phyloP scores from a whole-genome alignment of 108 stramenopile genomes.

The Poteriospumella lacustris region DNA sequence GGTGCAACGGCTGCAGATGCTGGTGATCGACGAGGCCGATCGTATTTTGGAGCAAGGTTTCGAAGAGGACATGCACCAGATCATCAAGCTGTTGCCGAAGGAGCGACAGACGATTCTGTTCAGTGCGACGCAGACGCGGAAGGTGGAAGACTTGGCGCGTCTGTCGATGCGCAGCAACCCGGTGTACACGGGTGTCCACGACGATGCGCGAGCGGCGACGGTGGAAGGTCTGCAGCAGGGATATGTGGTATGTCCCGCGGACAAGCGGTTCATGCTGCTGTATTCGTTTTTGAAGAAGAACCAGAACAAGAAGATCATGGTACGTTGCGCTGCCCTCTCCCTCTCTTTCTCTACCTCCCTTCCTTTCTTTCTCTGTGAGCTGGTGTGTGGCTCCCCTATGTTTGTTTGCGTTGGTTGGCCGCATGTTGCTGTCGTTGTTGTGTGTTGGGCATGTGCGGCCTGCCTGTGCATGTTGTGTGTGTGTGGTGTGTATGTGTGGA shows the following conservation, averaged over 20 bases:
- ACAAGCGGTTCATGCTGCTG: conserved; percentile 90
- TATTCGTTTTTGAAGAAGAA: conserved; percentile 98
- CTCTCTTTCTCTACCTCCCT: too few relatives aligned
- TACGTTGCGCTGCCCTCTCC: too few relatives aligned
- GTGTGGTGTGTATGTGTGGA: too few relatives aligned
- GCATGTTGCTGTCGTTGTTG: too few relatives aligned
- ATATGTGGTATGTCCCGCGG: conserved; percentile 91
- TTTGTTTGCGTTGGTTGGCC: too few relatives aligned
- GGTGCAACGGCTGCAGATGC: conserved; percentile 75
- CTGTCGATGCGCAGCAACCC: background rate
- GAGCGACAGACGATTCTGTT: conserved; percentile 97
- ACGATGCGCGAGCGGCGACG: conserved; percentile 74
- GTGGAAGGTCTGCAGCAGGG: conserved; percentile 85
- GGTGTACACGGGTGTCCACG: conserved; percentile 56
- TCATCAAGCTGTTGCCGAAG: conserved; percentile 86
- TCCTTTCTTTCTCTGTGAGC: too few relatives aligned
- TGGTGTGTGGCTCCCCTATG: too few relatives aligned
- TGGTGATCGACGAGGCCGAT: conserved; percentile 98
- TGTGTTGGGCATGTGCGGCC: too few relatives aligned
- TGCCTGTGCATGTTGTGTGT: too few relatives aligned
- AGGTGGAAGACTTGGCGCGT: conserved; percentile 47
- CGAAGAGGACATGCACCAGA: conserved; percentile 94
- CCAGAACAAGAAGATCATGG: conserved; percentile 95
- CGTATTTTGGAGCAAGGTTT: conserved; percentile 96
- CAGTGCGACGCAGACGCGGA: conserved; percentile 95